Base-by-base conservation (phyloP, 495 filamentous ascomycete genomes). In the Opeltia flavorubescens region DNA sequence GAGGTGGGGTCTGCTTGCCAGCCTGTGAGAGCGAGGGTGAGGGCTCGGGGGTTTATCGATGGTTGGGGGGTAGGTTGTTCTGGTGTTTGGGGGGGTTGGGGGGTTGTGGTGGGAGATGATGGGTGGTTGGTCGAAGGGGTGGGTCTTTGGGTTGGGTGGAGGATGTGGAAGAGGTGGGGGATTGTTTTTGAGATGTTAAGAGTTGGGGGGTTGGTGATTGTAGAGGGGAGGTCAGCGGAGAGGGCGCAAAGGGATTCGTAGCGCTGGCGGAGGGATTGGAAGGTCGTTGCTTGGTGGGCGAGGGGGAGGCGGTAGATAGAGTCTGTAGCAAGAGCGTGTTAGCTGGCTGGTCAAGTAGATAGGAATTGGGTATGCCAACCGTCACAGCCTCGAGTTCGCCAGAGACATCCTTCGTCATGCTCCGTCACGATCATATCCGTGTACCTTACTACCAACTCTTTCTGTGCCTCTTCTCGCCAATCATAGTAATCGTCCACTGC, bases 391-490 rank as follows among this genome's bases (percentile, higher is more conserved):
- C 74, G 78, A 63, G 74, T 81, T 52, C 82, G 72, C 93, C 93
- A 98, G 11, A 86, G 71, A 60, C 91, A 98, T 49, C 72, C 76
- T 45, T 84, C 81, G n/a, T 76, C 72, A 60, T 98, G 91, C 23
- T 75, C 80, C n/a, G 75, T 73, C 18, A 82, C 62, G 39, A 95
- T 76, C 57, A 84, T 65, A 33, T 76, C 74, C 5, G 65, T 62
- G 53, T 94, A 95, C 51, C 79, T 78, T 29, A 84, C 71, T n/a
- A 93, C 83, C 20, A 98, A 66, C 38, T 74, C 77, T 29, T 80
- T 66, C 43, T 80, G 80, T 62, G 47, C 57, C 34, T 52, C 43
- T 24, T 54, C 44, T 23, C 47, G 33, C 56, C 60, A 58, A 12
- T 54, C 49, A 4, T 41, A 21, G n/a, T 50, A 44, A 21, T 50